Evolutionary conservation across 2,329 filamentous ascomycete species (phyloP), one percentile per base, ranked within the genome.

Genomic region (Acarospora socialis): DNA sequence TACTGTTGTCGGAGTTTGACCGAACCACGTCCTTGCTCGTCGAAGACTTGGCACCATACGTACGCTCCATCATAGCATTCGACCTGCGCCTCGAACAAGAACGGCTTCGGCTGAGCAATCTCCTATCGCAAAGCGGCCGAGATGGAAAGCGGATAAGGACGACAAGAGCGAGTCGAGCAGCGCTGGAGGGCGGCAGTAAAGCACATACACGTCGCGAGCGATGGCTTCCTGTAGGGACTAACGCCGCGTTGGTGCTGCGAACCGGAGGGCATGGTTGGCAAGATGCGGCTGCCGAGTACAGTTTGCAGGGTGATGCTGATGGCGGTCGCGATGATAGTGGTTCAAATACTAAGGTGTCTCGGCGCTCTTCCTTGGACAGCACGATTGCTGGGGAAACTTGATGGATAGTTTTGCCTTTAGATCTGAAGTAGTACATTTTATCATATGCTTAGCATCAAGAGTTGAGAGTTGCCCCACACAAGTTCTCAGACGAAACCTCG

Each of bases 41-140:
- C 0, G 59, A 77, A 8, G 90, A 98, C 41, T 63, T 95, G 2
- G 86, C 84, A 0, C 90, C 92, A 0, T 95, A 82, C 51, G 70
- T 95, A n/a, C 79, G 92, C 7, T 66, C 68, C 21, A 95, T 98
- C 37, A 74, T 87, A 2, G 65, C 74, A 0, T 80, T 77, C 48
- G 87, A 95, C 44, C 60, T 73, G 13, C 65, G 64, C 1, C 66
- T 90, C 1, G 77, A 83, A 46, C 62, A 72, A 38, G 71, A 82
- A 41, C 70, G 82, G 7, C 51, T 70, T 5, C 66, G 67, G 12
- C 54, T 81, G 7, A 73, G 71, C 41, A 72, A 63, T 33, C 52
- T 83, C 1, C 55, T 81, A 8, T 72, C 68, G 32, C 21, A 24
- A 13, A 17, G 17, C 24, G 69, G 68, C 4, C 68, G 66, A 9